Conservation (phyloP, 2,329 filamentous ascomycete genomes). For the Ceratocystis colombiana region DNA sequence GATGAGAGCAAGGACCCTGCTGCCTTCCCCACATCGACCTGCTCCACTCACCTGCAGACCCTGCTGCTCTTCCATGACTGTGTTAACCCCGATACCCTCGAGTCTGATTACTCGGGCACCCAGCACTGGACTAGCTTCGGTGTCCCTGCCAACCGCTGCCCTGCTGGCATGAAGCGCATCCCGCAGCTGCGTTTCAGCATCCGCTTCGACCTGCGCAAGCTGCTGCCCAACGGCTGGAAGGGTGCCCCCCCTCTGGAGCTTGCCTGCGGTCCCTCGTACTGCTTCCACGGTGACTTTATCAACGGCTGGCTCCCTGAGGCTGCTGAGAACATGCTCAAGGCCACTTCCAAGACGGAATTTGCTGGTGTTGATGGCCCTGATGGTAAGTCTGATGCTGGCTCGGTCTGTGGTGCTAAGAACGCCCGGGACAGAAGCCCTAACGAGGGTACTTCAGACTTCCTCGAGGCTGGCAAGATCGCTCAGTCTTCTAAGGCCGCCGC, state of each 20-base stretch:
- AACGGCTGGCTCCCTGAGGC: slow-evolving; percentile 39
- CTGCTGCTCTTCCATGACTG: slow-evolving; percentile 29
- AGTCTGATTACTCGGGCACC: slow-evolving; percentile 27
- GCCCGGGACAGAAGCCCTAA: slow-evolving; percentile 20
- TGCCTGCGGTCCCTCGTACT: slow-evolving; percentile 36
- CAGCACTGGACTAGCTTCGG: slow-evolving; percentile 13
- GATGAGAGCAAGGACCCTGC: slow-evolving; percentile 27
- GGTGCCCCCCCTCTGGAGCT: slow-evolving; percentile 38
- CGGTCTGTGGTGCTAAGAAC: slow-evolving; percentile 10
- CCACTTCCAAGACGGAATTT: slow-evolving; percentile 18
- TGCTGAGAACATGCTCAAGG: slow-evolving; percentile 27
- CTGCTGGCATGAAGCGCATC: slow-evolving; percentile 38
- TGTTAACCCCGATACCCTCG: slow-evolving; percentile 28
- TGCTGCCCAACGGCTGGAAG: slow-evolving; percentile 37
- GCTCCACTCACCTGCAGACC: slow-evolving; percentile 31
- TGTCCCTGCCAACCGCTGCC: slow-evolving; percentile 33
- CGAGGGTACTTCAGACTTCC: slow-evolving; percentile 20
- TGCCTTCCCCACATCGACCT: slow-evolving; percentile 30
- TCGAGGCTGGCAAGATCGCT: background rate
- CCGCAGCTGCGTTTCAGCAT: slow-evolving; percentile 40
- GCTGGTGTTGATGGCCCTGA: slow-evolving; percentile 25
- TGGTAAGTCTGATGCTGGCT: slow-evolving; percentile 30
- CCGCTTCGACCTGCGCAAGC: slow-evolving; percentile 38
- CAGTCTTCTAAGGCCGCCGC: background rate
- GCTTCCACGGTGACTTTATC: slow-evolving; percentile 41